Evolutionary conservation across 495 filamentous ascomycete species (phyloP), one percentile per base, ranked within the genome.

Genomic region (Annulohypoxylon bovei): DNA sequence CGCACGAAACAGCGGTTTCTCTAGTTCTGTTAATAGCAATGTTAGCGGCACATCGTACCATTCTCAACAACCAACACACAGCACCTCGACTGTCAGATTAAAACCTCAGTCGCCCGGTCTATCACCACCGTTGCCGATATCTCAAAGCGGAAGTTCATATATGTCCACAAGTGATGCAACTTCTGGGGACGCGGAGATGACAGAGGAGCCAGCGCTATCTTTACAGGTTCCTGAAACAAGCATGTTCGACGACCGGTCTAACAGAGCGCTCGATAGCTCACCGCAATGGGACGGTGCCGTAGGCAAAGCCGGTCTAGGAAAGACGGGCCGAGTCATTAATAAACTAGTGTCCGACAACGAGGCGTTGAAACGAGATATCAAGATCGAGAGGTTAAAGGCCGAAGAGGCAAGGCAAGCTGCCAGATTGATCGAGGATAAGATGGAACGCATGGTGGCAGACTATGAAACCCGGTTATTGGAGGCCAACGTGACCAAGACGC

Each of bases 311-410:
- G 89, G 88, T 8, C 87, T 92, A 0, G 94, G 94, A 62, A 97
- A 97, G 81, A 95, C 92, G 1, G 93, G 94, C n/a, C 88, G 94
- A 12, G 94, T 98, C 12, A 97, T 98, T 73, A 93, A 97, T 76
- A 88, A 88, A 59, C 78, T 98, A 33, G 93, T 95, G 80, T 91
- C 90, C 35, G 94, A 98, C 70, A 95, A 95, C 72, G 94, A 97
- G 54, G 87, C 90, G 27, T 81, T 96, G 47, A 92, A 89, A 63
- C 89, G 94, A 40, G 94, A 97, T 67, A 86, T 93, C 57, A 86
- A 89, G 62, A 83, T 94, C 22, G 90, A 94, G 75, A 87, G 86
- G 30, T 83, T 91, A 16, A 86, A 87, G 16, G 85, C 90, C 30
- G 91, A 95, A 59, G 93, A 94, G 58, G 87, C 89, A 11, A 88